Conservation (phyloP, 345 rosid genomes). For the Sisymbrium altissimum region DNA sequence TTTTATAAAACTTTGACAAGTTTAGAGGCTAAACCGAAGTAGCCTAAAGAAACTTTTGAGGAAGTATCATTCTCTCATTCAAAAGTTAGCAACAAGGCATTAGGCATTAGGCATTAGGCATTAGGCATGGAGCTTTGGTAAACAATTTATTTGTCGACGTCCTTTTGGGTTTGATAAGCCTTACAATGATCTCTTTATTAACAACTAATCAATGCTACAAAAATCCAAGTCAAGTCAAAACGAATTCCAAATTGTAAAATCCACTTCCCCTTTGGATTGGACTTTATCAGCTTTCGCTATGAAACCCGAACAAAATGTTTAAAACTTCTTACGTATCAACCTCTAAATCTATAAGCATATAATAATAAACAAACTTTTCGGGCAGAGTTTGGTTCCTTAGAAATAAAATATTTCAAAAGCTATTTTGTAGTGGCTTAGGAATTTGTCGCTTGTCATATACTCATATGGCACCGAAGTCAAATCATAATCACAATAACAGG, state of each 20-base stretch:
- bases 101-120: no score
- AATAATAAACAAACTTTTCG: not conserved
- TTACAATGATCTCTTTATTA: not conserved
- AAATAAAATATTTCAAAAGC: not conserved
- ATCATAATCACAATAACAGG: conserved; percentile 3
- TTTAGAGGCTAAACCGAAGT: not conserved
- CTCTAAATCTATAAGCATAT: not conserved
- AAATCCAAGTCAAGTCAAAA: not conserved
- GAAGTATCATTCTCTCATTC: not conserved
- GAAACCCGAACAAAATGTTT: not conserved
- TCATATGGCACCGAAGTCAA: conserved; percentile 19
- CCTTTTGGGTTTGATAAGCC: not conserved
- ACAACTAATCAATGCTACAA: not conserved
- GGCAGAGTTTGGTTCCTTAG: not conserved
- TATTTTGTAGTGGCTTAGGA: conserved; percentile 22
- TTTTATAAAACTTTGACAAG: not conserved
- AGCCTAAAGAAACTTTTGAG: not conserved
- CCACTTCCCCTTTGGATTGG: not conserved
- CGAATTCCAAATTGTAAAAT: not conserved
- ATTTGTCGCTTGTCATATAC: conserved; percentile 25
- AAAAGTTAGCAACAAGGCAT: not conserved
- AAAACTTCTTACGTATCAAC: not conserved
- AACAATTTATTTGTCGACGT: not conserved
- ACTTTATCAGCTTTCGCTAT: not conserved
- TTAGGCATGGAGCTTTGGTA: not conserved